phyloP scores from a whole-genome alignment of 2,329 filamentous ascomycete species.

The Ophiobolus disseminans region DNA sequence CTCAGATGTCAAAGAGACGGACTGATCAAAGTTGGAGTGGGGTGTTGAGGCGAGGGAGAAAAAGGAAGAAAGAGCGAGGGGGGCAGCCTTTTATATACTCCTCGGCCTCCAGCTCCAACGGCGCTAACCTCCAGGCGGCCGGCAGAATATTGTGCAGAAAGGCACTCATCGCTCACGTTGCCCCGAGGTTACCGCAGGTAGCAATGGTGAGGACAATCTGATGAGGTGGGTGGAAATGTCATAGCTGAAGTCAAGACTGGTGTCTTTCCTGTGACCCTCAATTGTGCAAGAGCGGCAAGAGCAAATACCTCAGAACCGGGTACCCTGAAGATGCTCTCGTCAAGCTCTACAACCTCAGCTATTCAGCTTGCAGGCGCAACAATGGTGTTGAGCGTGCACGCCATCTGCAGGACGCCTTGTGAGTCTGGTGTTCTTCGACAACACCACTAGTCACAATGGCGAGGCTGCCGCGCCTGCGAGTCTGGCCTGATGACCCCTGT shows the following conservation, averaged over 20 bases:
- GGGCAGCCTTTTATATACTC: conserved; percentile 18
- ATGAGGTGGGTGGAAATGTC: conserved; percentile 3
- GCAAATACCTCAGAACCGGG: conserved; percentile 4
- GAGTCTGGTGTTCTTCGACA: conserved; percentile 20
- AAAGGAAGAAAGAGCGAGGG: conserved; percentile 22
- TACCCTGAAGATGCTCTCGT: conserved; percentile 24
- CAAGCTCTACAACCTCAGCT: conserved; percentile 27
- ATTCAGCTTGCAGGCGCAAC: neutral
- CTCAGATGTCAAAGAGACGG: conserved; percentile 19
- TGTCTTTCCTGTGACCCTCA: conserved; percentile 2
- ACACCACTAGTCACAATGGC: conserved; percentile 14
- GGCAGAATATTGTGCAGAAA: conserved; percentile 14
- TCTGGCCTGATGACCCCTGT: neutral
- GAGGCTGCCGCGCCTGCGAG: neutral
- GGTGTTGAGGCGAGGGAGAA: conserved; percentile 12
- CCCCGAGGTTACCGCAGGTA: neutral
- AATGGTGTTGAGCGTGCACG: conserved; percentile 22
- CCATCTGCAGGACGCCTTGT: conserved; percentile 18
- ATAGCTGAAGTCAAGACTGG: conserved; percentile 1
- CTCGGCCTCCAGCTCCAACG: conserved; percentile 7
- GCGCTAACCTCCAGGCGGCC: conserved; percentile 10
- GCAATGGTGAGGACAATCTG: neutral
- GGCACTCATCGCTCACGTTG: conserved; percentile 10
- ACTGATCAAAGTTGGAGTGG: conserved; percentile 15
- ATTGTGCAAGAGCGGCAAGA: conserved; percentile 6